phyloP scores from a whole-genome alignment of 202 grass and related monocot species.

The Panicum virgatum region DNA sequence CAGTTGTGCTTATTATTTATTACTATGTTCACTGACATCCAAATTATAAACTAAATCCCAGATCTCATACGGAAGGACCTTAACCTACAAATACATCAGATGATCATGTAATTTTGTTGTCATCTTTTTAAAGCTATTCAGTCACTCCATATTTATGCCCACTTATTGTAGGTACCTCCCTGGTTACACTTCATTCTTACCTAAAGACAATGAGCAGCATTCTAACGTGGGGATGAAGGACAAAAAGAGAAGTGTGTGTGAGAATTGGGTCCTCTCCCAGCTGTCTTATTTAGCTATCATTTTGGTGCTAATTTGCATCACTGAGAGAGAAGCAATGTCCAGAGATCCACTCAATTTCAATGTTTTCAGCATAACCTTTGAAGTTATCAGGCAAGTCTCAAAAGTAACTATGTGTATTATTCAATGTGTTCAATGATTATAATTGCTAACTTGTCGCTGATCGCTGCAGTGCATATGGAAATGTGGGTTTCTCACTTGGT shows the following conservation, averaged over 20 bases:
- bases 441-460: constrained; percentile 18
- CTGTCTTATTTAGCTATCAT: constrained; percentile 60
- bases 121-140: neutral
- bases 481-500: constrained; percentile 74
- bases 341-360: constrained; percentile 79
- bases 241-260: constrained; percentile 33
- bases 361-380: constrained; percentile 77
- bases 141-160: constrained; percentile 2
- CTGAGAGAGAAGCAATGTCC: constrained; percentile 46
- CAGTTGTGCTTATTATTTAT: neutral
- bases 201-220: constrained; percentile 18
- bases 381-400: constrained; percentile 65
- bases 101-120: neutral
- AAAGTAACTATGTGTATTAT: neutral
- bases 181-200: constrained; percentile 59
- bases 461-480: constrained; percentile 68
- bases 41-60: neutral
- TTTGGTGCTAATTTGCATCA: constrained; percentile 66
- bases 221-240: constrained; percentile 20
- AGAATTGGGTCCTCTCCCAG: constrained; percentile 64
- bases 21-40: neutral
- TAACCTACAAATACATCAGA: neutral
- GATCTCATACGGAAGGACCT: neutral
- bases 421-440: neutral
- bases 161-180: constrained; percentile 65